phyloP scores from a whole-genome alignment of 345 rosid species.

The Capsella bursapastoris region DNA sequence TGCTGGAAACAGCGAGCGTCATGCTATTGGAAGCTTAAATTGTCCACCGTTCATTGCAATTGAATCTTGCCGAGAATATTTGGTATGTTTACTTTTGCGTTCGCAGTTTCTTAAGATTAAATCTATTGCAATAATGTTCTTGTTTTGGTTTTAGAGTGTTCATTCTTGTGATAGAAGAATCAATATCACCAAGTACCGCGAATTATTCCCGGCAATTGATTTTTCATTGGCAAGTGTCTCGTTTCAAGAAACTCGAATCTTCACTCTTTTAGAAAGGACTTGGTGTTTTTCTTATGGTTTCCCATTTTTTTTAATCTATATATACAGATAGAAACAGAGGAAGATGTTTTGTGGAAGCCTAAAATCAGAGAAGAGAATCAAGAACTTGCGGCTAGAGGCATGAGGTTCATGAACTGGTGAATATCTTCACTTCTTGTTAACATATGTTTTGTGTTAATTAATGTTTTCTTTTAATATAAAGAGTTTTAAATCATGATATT shows the following conservation, averaged over 20 bases:
- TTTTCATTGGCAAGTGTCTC: slow-evolving; percentile 70
- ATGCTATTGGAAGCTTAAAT: slow-evolving; percentile 60
- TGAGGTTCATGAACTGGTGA: slow-evolving; percentile 71
- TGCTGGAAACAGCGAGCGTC: slow-evolving; percentile 56
- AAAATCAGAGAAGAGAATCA: slow-evolving; percentile 63
- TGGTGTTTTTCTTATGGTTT: background rate
- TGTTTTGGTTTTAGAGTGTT: slow-evolving; percentile 57
- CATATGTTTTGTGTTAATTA: too few relatives aligned
- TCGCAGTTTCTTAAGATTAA: background rate
- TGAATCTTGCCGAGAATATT: slow-evolving; percentile 73
- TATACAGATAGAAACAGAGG: slow-evolving; percentile 61
- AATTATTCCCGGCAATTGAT: slow-evolving; percentile 76
- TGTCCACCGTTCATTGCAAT: slow-evolving; percentile 61
- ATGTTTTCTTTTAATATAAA: too few relatives aligned
- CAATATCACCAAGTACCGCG: slow-evolving; percentile 56
- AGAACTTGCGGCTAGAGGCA: slow-evolving; percentile 70
- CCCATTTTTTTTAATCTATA: background rate
- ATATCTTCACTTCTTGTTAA: slow-evolving; percentile 9
- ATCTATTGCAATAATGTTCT: too few relatives aligned
- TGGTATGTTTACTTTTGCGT: slow-evolving; percentile 47
- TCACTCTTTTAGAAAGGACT: background rate
- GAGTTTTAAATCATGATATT: too few relatives aligned
- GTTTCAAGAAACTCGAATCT: background rate
- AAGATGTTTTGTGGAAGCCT: slow-evolving; percentile 62
- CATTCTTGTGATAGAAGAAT: slow-evolving; percentile 86